Base-by-base conservation (phyloP, 495 filamentous ascomycete genomes). In the Penicillium coprophilum region DNA sequence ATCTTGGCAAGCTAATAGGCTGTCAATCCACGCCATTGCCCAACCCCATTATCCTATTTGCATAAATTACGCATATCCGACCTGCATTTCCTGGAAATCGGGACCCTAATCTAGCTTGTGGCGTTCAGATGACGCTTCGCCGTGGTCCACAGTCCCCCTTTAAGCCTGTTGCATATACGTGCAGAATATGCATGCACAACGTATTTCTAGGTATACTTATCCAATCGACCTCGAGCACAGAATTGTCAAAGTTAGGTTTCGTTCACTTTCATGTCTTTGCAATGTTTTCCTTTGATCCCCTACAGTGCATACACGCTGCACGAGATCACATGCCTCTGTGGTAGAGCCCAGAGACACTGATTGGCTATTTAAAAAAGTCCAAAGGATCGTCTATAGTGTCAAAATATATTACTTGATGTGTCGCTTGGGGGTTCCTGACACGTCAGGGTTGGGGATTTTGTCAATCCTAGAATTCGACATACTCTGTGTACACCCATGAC, bases 1-100 rank as follows among this genome's bases (percentile, higher is more conserved):
- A 27, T 27, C 24, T 27, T 27, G 24, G 24, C 24, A 27, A 6
- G 24, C 24, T 27, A 27, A 27, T 4, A 6, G 24, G 24, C 24
- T 27, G 24, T 12, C 24, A 8, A n/a, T 30, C 44, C n/a, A 41
- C 4, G 24, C 24, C 24, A 31, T 27, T n/a, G n/a, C 21, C 28
- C 49, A 36, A 39, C 43, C 41, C 49, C 40, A 49, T 44, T n/a
- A 43, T 15, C 19, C 31, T 9, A 28, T 38, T 49, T 32, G 27
- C 21, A n/a, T 17, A 12, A 53, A 44, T 50, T 36, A 58, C 46
- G 19, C 62, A 68, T 68, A 62, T 56, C n/a, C 65, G 31, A 46
- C 65, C 27, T 63, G 65, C 65, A 68, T 68, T 61, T 65, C 65
- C 65, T 65, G 65, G 65, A 63, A 68, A 47, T 54, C 55, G 59